A percentile compares a stretch with the other conserved stretches of the same genome.
phyloP scores from a whole-genome alignment of 805 yeast species.

The Wickerhamomyces tratensis region DNA sequence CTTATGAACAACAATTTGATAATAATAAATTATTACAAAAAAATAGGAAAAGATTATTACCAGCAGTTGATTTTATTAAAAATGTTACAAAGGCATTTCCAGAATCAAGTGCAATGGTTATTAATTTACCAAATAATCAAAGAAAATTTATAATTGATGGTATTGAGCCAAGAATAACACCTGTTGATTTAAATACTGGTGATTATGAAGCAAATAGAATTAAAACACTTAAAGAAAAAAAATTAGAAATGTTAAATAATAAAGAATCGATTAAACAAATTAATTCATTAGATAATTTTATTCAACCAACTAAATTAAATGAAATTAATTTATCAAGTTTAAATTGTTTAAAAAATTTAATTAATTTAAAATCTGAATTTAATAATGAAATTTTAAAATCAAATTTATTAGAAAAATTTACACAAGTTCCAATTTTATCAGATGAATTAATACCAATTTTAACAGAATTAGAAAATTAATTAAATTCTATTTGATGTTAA shows the following conservation, averaged over 20 bases:
- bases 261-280: conserved; percentile 7
- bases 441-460: conserved; percentile 10
- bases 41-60: conserved; percentile 55
- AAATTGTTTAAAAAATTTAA: conserved; percentile 25
- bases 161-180: conserved; percentile 70
- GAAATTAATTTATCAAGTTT: conserved; percentile 31
- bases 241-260: neutral
- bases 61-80: conserved; percentile 95
- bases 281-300: conserved; percentile 5
- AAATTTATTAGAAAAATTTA: conserved; percentile 20
- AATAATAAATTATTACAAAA: conserved; percentile 31
- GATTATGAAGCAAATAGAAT: conserved; percentile 27
- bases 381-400: conserved; percentile 23
- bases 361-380: conserved; percentile 21
- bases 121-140: conserved; percentile 51
- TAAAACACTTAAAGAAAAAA: conserved; percentile 1
- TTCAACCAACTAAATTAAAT: conserved; percentile 23
- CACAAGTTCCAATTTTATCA: conserved; percentile 24
- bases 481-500: too few species aligned
- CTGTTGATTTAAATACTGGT: conserved; percentile 39
- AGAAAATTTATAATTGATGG: conserved; percentile 90
- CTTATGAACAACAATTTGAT: conserved; percentile 83
- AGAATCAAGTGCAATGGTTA: conserved; percentile 88
- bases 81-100: conserved; percentile 87
- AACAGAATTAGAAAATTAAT: too few species aligned